Percentiles rank a stretch among this genome's conserved stretches.
These are phyloP conservation scores for Leccinum ponderosum DNA, from an alignment of 1,284 basidiomycete genomes.

Conservation along the genomic window DNA sequence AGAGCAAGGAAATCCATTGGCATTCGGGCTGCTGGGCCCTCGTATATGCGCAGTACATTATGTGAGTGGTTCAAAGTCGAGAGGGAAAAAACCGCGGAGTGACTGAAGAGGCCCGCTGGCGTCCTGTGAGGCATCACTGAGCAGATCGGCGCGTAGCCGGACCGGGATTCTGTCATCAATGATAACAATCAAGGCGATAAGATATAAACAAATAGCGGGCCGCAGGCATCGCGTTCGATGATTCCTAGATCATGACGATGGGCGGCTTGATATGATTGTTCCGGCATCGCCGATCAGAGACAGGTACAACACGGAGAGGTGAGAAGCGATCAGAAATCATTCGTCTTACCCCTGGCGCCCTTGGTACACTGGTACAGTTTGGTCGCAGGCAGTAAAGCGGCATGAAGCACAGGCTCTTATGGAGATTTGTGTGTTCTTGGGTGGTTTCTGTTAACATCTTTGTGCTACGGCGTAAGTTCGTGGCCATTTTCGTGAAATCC, in stretches of 20 bases:
- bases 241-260: not conserved
- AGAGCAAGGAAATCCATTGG: not conserved
- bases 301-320: not conserved
- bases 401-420: not conserved
- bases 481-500: not conserved
- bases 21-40: not conserved
- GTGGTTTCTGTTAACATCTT: not conserved
- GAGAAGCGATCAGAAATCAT: not conserved
- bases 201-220: not conserved
- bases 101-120: not conserved
- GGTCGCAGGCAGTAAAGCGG: not conserved
- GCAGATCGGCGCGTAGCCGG: not conserved
- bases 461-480: too few species aligned
- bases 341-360: conserved; percentile 5
- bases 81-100: not conserved
- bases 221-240: not conserved
- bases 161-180: not conserved
- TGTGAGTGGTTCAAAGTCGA: not conserved
- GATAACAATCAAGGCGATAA: not conserved
- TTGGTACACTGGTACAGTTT: not conserved
- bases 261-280: not conserved
- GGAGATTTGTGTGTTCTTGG: not conserved
- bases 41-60: not conserved
- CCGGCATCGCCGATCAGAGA: not conserved
- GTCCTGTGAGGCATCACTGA: not conserved